Evolutionary conservation across 768 basidiomycete species (phyloP), one percentile per base, ranked within the genome.

Genomic region (Gyrodon lividus): DNA sequence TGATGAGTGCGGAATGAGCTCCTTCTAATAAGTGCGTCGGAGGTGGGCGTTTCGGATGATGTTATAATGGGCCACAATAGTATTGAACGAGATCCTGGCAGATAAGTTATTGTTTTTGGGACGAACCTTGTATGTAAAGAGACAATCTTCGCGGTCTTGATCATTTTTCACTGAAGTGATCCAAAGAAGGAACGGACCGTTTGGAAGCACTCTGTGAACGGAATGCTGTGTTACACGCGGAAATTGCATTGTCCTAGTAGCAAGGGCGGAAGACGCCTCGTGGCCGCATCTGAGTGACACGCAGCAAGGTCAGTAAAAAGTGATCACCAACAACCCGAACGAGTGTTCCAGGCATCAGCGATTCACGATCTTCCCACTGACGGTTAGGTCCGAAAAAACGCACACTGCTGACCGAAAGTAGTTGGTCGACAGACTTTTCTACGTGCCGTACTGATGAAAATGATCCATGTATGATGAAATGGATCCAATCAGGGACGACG

Each of bases 11-110:
- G 58, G 60, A 62, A 66, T 52, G 58, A 62, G 42, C 49, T 49
- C 38, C 45, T 62, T 56, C 57, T 61, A 63, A 69, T 67, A 69
- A 69, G 62, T 69, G 63, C 57, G 59, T 55, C 56, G 57, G 57
- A 59, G 59, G 58, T 56, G 59, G 61, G 54, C 50, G 62, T 64
- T 31, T 57, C 55, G 60, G 58, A 53, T 62, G 62, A 59, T 59
- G 59, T 57, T 48, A 57, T 59, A 54, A 56, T 55, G 34, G 46
- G 46, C 51, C 56, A 55, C 44, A 55, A 62, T 16, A 54, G 51
- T n/a, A 38, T 39, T 43, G 38, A 50, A 57, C 60, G 60, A 66
- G 64, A 65, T 63, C 58, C 49, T 43, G 12, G 35, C 28, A 19
- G 42, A 37, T 46, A 50, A 55, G 57, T 28, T 43, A 46, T 56